Base-by-base conservation (phyloP, 1,284 basidiomycete genomes). In the Singerocomus inundabilis region DNA sequence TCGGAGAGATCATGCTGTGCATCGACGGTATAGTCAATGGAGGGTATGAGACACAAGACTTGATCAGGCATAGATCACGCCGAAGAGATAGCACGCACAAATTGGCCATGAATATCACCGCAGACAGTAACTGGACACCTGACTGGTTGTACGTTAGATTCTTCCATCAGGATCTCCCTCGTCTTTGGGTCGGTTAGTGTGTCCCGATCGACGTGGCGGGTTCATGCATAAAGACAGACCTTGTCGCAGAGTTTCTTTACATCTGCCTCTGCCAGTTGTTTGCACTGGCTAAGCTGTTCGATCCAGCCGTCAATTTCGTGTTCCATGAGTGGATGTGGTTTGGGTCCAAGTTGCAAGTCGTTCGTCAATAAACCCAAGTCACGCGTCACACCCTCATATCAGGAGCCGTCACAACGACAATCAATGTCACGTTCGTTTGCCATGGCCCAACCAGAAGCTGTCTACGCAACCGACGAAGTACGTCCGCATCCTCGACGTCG, bases 191-290 rank as follows among this genome's bases (percentile, higher is more conserved):
- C 28, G 51, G 47, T 54, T 41, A 62, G 57, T 45, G 40, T 31
- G n/a, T n/a, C n/a, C n/a, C 30, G 51, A 57, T 49, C 64, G 42
- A 49, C 38, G 59, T 52, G 54, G 50, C 38, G 49, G 40, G 40
- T 41, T 34, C 21, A 52, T 48, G 51, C 37, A 48, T 46, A 51
- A n/a, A 52, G 35, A 60, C 60, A 50, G 49, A 94, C 95, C 89
- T 98, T 99, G 80, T 99, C 96, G 77, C 97, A 99, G 59, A 99
- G 81, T 70, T 88, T 87, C 82, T 98, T 98, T 56, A 99, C 93
- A 72, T 99, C 96, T 26, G 83, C 80, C 75, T 99, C 97, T 53
- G 91, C 81, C 56, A 99, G 84, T 64, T 98, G 97, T 72, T 99
- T 98, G 81, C 97, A 99, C 68, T 97, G 91, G 73, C 89, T 89